Percentiles rank a stretch among this genome's conserved stretches.
Conservation (phyloP, 1,139 yeast genomes). For the Protomyces pachydermus region DNA sequence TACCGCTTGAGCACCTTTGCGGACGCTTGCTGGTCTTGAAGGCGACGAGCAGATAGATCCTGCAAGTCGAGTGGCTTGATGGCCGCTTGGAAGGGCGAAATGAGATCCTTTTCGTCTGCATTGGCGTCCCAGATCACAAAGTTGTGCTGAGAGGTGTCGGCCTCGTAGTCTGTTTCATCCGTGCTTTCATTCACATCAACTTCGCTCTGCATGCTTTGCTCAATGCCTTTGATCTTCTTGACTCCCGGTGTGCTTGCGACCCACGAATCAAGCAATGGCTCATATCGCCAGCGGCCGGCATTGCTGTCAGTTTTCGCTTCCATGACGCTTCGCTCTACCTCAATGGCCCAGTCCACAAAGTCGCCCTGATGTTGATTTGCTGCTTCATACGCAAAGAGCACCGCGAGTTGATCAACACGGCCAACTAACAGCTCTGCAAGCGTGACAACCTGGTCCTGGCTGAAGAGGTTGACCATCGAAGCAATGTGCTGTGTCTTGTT, state of each 20-base stretch:
- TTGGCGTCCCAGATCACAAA: background rate
- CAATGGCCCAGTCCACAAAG: slow-evolving; percentile 11
- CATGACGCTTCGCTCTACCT: slow-evolving; percentile 6
- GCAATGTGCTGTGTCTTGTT: background rate
- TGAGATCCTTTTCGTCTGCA: slow-evolving; percentile 20
- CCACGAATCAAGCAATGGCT: slow-evolving; percentile 22
- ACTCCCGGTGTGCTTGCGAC: slow-evolving; percentile 24
- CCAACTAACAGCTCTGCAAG: slow-evolving; percentile 10
- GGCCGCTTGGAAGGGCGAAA: background rate
- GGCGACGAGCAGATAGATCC: background rate
- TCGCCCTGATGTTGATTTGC: slow-evolving; percentile 7
- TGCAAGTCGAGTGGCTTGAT: background rate
- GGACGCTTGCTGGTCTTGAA: background rate
- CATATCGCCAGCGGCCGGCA: slow-evolving; percentile 11
- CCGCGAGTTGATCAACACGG: slow-evolving; percentile 3
- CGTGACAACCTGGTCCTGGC: background rate
- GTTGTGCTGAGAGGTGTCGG: slow-evolving; percentile 9
- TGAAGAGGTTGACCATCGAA: background rate
- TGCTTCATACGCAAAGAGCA: background rate
- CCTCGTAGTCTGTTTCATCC: slow-evolving; percentile 11
- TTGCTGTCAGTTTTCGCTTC: slow-evolving; percentile 1
- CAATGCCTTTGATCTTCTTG: background rate
- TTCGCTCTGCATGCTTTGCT: background rate
- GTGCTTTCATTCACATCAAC: background rate
- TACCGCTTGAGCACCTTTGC: background rate